Evolutionary conservation across 2,329 filamentous ascomycete genomes (phyloP).

Genomic region (Endocalyx cinctus): DNA sequence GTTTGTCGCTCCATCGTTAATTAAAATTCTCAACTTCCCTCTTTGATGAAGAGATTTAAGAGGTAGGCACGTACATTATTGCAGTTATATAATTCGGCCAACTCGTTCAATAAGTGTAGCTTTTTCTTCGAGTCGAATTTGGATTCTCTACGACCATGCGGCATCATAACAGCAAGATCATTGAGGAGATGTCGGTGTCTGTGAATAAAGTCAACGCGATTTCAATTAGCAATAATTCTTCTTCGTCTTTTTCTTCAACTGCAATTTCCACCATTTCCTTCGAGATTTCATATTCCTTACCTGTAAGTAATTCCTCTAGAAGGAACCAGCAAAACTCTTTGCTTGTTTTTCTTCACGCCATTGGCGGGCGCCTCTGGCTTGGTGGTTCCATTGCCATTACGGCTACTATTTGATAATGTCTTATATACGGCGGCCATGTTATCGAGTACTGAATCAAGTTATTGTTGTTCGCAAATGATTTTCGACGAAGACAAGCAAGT

Average conservation of each 20-base stretch:
- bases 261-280: too few relatives aligned
- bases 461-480: too few relatives aligned
- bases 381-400: not conserved
- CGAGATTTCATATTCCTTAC: too few relatives aligned
- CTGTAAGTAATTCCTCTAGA: not conserved
- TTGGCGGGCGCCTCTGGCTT: not conserved
- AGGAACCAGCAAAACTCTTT: not conserved
- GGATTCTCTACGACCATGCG: slow-evolving; percentile 88
- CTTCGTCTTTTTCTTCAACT: too few relatives aligned
- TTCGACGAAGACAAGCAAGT: too few relatives aligned
- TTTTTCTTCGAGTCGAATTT: slow-evolving; percentile 97
- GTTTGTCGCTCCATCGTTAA: slow-evolving; percentile 17
- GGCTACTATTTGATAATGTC: not conserved
- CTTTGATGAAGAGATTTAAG: not conserved
- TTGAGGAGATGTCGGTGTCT: slow-evolving; percentile 92
- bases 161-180: slow-evolving; percentile 82
- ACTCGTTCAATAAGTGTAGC: slow-evolving; percentile 74
- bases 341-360: not conserved
- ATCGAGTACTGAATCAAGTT: too few relatives aligned
- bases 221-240: too few relatives aligned
- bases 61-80: slow-evolving; percentile 76
- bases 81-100: slow-evolving; percentile 77
- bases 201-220: too few relatives aligned
- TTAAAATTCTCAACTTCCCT: slow-evolving; percentile 59
- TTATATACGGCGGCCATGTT: not conserved